Conservation (phyloP, 805 yeast species). For the Candida ipomoeae region DNA sequence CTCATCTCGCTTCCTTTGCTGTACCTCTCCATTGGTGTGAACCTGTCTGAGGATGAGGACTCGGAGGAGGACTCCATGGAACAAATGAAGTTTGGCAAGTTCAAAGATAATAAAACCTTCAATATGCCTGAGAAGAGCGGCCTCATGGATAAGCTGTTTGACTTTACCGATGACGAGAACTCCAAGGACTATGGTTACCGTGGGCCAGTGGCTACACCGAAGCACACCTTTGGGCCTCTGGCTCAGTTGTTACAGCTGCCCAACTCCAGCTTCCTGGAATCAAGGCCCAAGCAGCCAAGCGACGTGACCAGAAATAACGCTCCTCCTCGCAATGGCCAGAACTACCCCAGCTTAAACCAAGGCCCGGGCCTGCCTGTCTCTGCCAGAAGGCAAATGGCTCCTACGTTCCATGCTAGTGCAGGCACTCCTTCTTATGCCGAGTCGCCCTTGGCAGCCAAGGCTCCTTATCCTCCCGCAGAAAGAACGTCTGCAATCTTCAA, state of each 20-base stretch:
- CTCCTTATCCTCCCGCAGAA: constrained; percentile 25
- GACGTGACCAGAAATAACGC: constrained; percentile 26
- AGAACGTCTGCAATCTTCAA: constrained; percentile 18
- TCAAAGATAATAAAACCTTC: neutral
- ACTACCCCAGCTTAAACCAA: neutral
- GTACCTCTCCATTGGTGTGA: constrained; percentile 32
- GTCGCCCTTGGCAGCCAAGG: constrained; percentile 12
- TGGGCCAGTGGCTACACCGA: constrained; percentile 5
- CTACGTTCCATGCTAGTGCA: constrained; percentile 26
- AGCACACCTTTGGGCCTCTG: neutral
- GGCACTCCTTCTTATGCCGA: constrained; percentile 23
- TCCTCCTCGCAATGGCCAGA: neutral
- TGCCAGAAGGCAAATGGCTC: constrained; percentile 30
- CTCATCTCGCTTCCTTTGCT: constrained; percentile 50
- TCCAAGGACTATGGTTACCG: constrained; percentile 12
- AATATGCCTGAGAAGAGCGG: neutral
- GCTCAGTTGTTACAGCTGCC: constrained; percentile 4
- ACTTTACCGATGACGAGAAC: constrained; percentile 6
- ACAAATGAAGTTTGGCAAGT: constrained; percentile 15
- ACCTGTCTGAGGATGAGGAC: constrained; percentile 15
- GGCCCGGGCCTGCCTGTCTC: constrained; percentile 31
- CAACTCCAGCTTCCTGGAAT: constrained; percentile 26
- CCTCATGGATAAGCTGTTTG: constrained; percentile 2
- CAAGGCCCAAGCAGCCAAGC: constrained; percentile 30
- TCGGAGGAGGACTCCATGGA: constrained; percentile 17